phyloP scores from a whole-genome alignment of 148 eudicot species.

The Rhododendron molle region DNA sequence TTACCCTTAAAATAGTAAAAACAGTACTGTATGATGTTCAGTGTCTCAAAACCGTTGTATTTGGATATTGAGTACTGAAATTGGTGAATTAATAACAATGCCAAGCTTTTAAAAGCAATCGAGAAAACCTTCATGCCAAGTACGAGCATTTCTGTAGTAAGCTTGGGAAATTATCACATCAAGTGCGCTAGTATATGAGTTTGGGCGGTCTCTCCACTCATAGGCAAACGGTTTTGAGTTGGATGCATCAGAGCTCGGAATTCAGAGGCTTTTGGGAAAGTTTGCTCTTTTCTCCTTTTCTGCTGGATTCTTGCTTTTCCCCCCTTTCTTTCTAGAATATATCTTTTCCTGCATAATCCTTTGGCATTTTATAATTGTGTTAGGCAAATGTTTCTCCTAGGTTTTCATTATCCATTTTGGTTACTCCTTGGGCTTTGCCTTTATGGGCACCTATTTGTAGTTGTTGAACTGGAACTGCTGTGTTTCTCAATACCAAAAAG shows the following conservation, averaged over 20 bases:
- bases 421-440: neutral
- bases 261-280: neutral
- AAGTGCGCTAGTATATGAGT: neutral
- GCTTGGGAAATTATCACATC: neutral
- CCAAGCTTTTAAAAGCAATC: neutral
- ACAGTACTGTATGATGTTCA: neutral
- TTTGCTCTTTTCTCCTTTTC: neutral
- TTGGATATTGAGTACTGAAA: neutral
- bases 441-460: neutral
- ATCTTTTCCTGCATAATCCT: neutral
- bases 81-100: neutral
- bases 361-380: neutral
- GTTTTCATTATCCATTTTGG: neutral
- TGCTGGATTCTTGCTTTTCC: neutral
- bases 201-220: neutral
- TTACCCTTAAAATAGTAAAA: neutral
- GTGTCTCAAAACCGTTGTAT: neutral
- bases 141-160: neutral
- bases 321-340: neutral
- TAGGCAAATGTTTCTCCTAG: neutral
- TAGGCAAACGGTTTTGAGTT: neutral
- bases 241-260: neutral
- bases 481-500: neutral
- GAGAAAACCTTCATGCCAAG: neutral
- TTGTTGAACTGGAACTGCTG: neutral